These are phyloP conservation scores for Didymella exigua DNA, from an alignment of 2,329 filamentous ascomycete species.

Conservation along the genomic window DNA sequence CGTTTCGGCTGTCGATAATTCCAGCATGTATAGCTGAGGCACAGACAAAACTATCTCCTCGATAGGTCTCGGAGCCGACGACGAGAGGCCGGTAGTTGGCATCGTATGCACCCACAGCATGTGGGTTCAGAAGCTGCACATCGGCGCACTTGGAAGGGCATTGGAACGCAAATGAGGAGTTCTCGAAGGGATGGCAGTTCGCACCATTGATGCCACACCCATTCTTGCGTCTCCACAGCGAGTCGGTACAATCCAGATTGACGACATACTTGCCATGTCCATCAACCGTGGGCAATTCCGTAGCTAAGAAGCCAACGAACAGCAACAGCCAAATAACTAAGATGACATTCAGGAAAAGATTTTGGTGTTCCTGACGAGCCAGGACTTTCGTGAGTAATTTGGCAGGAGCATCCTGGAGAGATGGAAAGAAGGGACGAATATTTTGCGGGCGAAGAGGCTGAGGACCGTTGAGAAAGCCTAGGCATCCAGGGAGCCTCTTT, in stretches of 20 bases:
- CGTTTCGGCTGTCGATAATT: conserved; percentile 68
- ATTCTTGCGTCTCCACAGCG: conserved; percentile 74
- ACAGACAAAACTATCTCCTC: conserved; percentile 90
- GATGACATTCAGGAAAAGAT: conserved; percentile 61
- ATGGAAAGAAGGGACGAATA: conserved; percentile 63
- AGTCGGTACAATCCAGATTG: conserved; percentile 69
- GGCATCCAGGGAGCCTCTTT: conserved; percentile 10
- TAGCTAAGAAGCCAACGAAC: conserved; percentile 69
- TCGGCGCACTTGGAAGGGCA: conserved; percentile 74
- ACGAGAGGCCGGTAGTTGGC: conserved; percentile 62
- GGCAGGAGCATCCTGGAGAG: conserved; percentile 68
- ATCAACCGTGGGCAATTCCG: conserved; percentile 62
- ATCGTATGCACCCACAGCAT: conserved; percentile 72
- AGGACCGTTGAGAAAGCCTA: conserved; percentile 51
- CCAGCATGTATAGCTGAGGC: conserved; percentile 85
- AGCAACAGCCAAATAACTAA: conserved; percentile 69
- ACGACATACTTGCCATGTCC: conserved; percentile 69
- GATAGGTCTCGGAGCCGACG: conserved; percentile 70
- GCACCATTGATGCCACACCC: conserved; percentile 75
- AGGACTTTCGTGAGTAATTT: conserved; percentile 61
- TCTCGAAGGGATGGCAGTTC: conserved; percentile 75
- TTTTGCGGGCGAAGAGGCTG: conserved; percentile 50
- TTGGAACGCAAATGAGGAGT: conserved; percentile 71
- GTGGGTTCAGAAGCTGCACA: conserved; percentile 69
- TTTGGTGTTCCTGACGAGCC: conserved; percentile 61